Conservation (phyloP, 1,284 basidiomycete genomes). For the Ceratobasidium sp. region DNA sequence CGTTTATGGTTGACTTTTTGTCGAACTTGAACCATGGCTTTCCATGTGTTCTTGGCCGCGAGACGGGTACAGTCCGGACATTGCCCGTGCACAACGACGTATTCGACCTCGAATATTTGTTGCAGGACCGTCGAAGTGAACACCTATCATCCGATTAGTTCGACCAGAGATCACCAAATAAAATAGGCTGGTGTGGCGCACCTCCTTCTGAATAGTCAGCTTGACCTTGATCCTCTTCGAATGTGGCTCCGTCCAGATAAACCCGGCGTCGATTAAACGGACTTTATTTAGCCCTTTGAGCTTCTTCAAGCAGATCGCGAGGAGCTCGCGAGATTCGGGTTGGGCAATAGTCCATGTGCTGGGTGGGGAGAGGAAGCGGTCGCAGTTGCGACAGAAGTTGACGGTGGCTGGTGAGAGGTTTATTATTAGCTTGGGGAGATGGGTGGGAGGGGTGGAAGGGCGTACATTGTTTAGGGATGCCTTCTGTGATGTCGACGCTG, state of each 20-base stretch:
- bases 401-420: slow-evolving; percentile 73
- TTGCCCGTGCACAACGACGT: slow-evolving; percentile 95
- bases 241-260: slow-evolving; percentile 99
- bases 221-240: slow-evolving; percentile 94
- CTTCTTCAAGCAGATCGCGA: slow-evolving; percentile 92
- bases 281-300: slow-evolving; percentile 96
- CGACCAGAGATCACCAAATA: neutral
- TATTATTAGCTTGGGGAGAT: slow-evolving; percentile 3
- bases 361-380: slow-evolving; percentile 95
- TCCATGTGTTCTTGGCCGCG: slow-evolving; percentile 99
- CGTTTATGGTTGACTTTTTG: slow-evolving; percentile 99
- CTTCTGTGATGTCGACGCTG: slow-evolving; percentile 97
- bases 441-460: slow-evolving; percentile 35
- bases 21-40: slow-evolving; percentile 95
- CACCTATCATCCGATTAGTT: slow-evolving; percentile 65
- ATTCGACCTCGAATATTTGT: slow-evolving; percentile 97
- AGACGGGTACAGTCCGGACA: slow-evolving; percentile 94
- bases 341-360: slow-evolving; percentile 87
- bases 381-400: slow-evolving; percentile 96
- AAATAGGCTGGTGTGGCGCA: slow-evolving; percentile 53
- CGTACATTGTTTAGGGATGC: slow-evolving; percentile 94
- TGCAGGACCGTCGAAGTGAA: slow-evolving; percentile 96
- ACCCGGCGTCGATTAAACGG: slow-evolving; percentile 95
- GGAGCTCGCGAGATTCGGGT: slow-evolving; percentile 93
- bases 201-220: slow-evolving; percentile 98